Evolutionary conservation across 495 filamentous ascomycete genomes (phyloP).

Genomic region (Immersiella caudata): DNA sequence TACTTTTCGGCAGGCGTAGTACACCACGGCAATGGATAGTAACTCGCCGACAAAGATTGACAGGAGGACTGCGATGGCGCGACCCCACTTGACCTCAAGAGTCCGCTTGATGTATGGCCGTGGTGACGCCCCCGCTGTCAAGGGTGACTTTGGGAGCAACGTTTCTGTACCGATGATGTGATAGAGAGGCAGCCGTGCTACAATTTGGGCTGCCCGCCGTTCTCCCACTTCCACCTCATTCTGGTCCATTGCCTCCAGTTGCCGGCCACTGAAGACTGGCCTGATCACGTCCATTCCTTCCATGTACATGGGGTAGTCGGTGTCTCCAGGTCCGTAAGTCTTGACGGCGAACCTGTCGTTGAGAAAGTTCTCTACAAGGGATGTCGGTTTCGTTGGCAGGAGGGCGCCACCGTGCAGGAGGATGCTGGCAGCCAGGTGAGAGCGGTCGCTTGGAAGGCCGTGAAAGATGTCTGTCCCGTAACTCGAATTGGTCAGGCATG

Average conservation of each 20-base stretch:
- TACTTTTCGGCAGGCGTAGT: not conserved
- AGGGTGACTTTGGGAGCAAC: not conserved
- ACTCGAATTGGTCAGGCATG: not conserved
- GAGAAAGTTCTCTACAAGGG: not conserved
- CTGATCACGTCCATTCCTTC: no score
- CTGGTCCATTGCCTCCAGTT: no score
- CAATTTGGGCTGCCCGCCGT: not conserved
- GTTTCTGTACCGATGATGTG: not conserved
- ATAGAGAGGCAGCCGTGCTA: not conserved
- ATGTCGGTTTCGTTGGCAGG: not conserved
- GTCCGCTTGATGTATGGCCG: not conserved
- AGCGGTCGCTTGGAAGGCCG: not conserved
- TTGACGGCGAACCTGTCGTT: not conserved
- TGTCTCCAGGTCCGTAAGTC: not conserved
- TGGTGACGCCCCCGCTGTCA: not conserved
- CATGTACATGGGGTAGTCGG: no score
- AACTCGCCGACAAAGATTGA: not conserved
- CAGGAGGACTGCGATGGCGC: not conserved
- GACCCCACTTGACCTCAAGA: not conserved
- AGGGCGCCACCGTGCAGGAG: not conserved
- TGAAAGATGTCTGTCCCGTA: not conserved
- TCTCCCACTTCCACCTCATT: no score
- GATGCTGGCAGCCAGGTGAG: not conserved
- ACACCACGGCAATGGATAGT: slow-evolving; percentile 5
- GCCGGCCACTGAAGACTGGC: no score